Conservation (phyloP, 352 stramenopile species). For the Pythium guiyangense region DNA sequence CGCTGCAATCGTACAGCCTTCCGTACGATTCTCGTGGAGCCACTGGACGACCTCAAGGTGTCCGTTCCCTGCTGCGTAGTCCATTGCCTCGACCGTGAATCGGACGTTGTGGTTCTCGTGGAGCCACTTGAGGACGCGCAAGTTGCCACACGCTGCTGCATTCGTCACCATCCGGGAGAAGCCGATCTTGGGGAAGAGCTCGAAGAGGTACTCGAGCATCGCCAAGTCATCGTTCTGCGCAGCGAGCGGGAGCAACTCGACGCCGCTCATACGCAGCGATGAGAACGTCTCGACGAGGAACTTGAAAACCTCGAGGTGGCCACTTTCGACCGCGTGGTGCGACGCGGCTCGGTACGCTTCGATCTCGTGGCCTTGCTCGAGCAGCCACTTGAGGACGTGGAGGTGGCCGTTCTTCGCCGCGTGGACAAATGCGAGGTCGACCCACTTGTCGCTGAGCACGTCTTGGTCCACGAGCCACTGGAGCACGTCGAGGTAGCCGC, state of each 20-base stretch:
- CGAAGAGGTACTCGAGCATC: constrained; percentile 7
- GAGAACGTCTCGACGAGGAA: background rate
- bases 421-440: background rate
- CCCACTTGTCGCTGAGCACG: background rate
- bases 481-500: background rate
- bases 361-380: background rate
- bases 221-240: constrained; percentile 8
- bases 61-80: background rate
- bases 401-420: background rate
- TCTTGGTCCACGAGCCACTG: background rate
- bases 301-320: background rate
- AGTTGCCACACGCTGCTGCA: constrained; percentile 2
- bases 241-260: background rate
- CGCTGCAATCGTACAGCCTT: too few species aligned
- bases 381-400: background rate
- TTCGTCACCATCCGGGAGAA: constrained; percentile 4
- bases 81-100: background rate
- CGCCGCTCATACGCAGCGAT: too few species aligned
- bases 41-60: too few species aligned
- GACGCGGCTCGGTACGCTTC: background rate
- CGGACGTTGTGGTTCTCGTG: background rate
- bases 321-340: background rate
- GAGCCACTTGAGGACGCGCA: background rate
- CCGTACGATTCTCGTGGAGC: too few species aligned
- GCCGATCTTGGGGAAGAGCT: constrained; percentile 5